phyloP scores from a whole-genome alignment of 148 eudicot species.

The Rhododendron henanense region DNA sequence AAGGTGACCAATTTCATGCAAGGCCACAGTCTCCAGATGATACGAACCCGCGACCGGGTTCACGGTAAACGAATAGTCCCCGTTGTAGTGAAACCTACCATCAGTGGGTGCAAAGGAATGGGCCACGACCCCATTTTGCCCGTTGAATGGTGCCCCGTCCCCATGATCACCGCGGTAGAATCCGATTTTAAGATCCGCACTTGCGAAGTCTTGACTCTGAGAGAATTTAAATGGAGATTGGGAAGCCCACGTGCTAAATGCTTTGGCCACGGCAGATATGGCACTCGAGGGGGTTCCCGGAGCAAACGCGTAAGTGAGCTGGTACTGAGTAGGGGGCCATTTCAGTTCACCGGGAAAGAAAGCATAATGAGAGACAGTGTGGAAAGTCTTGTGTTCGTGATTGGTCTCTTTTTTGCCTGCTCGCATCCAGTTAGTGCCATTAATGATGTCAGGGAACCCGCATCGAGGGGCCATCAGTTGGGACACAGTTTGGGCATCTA shows the following conservation, averaged over 20 bases:
- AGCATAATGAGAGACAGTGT: constrained; percentile 18
- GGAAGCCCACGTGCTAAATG: constrained; percentile 23
- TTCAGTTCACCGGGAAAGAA: background rate
- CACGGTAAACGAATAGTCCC: constrained; percentile 1
- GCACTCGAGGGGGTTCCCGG: background rate
- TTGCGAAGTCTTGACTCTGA: background rate
- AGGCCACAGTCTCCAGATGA: constrained; percentile 19
- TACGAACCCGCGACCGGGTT: background rate
- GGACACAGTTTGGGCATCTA: constrained; percentile 11
- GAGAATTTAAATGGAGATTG: constrained; percentile 19
- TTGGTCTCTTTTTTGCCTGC: background rate
- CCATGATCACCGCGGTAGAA: constrained; percentile 17
- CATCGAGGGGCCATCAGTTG: constrained; percentile 26
- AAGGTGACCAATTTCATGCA: constrained; percentile 25
- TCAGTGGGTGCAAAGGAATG: constrained; percentile 22
- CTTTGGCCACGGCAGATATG: background rate
- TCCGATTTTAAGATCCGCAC: constrained; percentile 14
- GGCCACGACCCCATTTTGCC: constrained; percentile 19
- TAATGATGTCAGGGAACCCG: constrained; percentile 14
- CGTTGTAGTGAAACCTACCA: constrained; percentile 24
- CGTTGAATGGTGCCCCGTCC: constrained; percentile 20
- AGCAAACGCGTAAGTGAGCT: constrained; percentile 15
- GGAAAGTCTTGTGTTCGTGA: background rate
- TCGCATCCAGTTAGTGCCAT: constrained; percentile 9
- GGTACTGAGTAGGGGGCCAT: constrained; percentile 18